Conservation (phyloP, 352 stramenopile species). For the Elongisporangium anandrum region DNA sequence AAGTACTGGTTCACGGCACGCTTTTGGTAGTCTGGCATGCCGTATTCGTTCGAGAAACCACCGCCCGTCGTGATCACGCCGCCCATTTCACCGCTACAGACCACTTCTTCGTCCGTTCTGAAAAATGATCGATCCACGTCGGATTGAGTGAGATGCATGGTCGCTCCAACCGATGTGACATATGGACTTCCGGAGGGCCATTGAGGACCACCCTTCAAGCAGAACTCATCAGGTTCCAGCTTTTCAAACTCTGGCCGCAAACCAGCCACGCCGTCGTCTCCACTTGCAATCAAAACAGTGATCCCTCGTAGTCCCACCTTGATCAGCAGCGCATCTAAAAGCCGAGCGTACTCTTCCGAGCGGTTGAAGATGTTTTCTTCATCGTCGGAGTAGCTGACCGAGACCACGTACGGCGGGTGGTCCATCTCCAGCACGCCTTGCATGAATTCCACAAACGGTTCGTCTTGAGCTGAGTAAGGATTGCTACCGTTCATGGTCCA, state of each 20-base stretch:
- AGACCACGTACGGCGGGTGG: slow-evolving; percentile 76
- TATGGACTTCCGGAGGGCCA: slow-evolving; percentile 85
- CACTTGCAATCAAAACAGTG: slow-evolving; percentile 80
- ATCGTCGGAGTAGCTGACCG: slow-evolving; percentile 89
- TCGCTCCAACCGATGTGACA: slow-evolving; percentile 88
- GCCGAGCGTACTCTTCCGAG: slow-evolving; percentile 63
- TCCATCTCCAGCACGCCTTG: slow-evolving; percentile 67
- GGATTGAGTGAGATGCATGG: slow-evolving; percentile 45
- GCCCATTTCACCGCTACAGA: slow-evolving; percentile 66
- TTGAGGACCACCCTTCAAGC: slow-evolving; percentile 58
- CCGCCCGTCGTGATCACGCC: slow-evolving; percentile 81
- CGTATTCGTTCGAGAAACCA: slow-evolving; percentile 87
- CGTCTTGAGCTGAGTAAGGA: slow-evolving; percentile 76
- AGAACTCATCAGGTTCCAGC: slow-evolving; percentile 42
- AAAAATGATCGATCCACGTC: slow-evolving; percentile 49
- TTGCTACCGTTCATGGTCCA: slow-evolving; percentile 84
- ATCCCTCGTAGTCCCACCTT: slow-evolving; percentile 88
- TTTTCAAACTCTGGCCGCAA: slow-evolving; percentile 64
- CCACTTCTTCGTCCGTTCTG: slow-evolving; percentile 64
- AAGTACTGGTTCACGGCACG: slow-evolving; percentile 65
- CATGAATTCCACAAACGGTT: slow-evolving; percentile 83
- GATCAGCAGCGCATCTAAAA: slow-evolving; percentile 82
- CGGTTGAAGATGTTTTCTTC: slow-evolving; percentile 86
- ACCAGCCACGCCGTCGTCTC: slow-evolving; percentile 85
- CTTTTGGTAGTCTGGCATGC: slow-evolving; percentile 73